Conservation (phyloP, 2,329 filamentous ascomycete genomes). For the Echinosphaeria canescens region DNA sequence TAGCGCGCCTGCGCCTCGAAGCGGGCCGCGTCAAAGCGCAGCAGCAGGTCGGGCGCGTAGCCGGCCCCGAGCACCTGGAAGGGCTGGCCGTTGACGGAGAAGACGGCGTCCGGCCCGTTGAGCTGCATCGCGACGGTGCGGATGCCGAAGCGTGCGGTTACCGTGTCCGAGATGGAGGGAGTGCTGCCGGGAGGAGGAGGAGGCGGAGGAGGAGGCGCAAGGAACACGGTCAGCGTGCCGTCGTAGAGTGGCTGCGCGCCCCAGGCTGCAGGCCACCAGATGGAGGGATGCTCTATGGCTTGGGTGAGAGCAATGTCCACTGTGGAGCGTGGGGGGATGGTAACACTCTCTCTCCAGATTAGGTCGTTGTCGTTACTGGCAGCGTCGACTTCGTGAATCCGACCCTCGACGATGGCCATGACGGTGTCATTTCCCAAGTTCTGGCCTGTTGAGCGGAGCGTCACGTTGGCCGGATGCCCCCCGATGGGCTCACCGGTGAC, state of each 20-base stretch:
- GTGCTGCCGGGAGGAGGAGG: too few species aligned
- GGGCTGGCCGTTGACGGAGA: slow-evolving; percentile 28
- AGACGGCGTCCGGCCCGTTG: slow-evolving; percentile 31
- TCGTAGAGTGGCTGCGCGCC: slow-evolving; percentile 19
- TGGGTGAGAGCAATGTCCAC: slow-evolving; percentile 15
- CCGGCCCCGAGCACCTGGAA: slow-evolving; percentile 40
- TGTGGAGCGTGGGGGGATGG: slow-evolving; percentile 10
- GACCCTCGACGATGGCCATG: slow-evolving; percentile 10
- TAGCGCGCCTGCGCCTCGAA: slow-evolving; percentile 26
- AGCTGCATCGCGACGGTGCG: slow-evolving; percentile 27
- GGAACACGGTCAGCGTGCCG: slow-evolving; percentile 9
- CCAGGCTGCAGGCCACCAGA: slow-evolving; percentile 43
- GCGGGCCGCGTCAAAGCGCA: slow-evolving; percentile 27
- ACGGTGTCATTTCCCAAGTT: slow-evolving; percentile 18
- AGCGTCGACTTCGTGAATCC: too few species aligned
- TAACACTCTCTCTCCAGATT: too few species aligned
- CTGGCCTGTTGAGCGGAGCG: slow-evolving; percentile 14
- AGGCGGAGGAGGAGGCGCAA: too few species aligned
- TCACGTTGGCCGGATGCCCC: slow-evolving; percentile 12
- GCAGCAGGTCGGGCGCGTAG: slow-evolving; percentile 37
- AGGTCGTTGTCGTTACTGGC: too few species aligned
- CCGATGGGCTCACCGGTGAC: slow-evolving; percentile 13
- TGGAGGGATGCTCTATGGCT: slow-evolving; percentile 17
- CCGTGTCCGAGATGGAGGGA: slow-evolving; percentile 11
- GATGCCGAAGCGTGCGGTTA: slow-evolving; percentile 23